A percentile compares a stretch with the other conserved stretches of the same genome.
phyloP scores from a whole-genome alignment of 1,284 basidiomycete genomes.

The Malassezia nana region DNA sequence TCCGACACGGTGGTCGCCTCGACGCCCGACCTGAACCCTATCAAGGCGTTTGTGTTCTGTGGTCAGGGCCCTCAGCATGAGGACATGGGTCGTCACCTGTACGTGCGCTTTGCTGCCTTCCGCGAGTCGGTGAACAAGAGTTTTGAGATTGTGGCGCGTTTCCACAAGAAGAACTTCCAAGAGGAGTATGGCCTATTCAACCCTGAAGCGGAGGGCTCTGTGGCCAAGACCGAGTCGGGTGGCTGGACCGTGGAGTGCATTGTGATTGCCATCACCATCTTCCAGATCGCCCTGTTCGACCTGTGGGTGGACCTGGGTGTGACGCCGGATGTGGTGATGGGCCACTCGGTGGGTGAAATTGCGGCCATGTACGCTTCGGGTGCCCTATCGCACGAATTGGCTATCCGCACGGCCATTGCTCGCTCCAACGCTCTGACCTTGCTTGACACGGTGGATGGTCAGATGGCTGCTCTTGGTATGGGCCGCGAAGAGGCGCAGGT shows the following conservation, averaged over 20 bases:
- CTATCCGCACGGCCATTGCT: conserved; percentile 17
- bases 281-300: conserved; percentile 23
- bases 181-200: conserved; percentile 19
- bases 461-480: conserved; percentile 18
- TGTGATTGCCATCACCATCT: conserved; percentile 17
- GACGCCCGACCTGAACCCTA: conserved; percentile 18
- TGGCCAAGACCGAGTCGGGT: conserved; percentile 13
- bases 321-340: conserved; percentile 16
- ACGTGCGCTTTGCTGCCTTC: conserved; percentile 18
- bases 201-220: conserved; percentile 1
- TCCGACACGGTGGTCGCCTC: conserved; percentile 13
- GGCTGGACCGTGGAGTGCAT: conserved; percentile 18
- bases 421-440: conserved; percentile 15
- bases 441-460: conserved; percentile 14
- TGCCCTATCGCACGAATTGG: conserved; percentile 12
- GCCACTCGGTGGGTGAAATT: conserved; percentile 21
- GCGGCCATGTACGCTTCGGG: conserved; percentile 20
- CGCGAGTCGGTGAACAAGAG: conserved; percentile 16
- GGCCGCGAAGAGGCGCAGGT: conserved; percentile 12
- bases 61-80: conserved; percentile 26
- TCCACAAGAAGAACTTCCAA: conserved; percentile 9
- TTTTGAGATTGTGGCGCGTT: conserved; percentile 8
- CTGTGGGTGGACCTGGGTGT: conserved; percentile 15
- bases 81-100: conserved; percentile 22
- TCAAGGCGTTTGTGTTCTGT: conserved; percentile 20